phyloP scores from a whole-genome alignment of 169 alveolate species.

The Neospora caninum region DNA sequence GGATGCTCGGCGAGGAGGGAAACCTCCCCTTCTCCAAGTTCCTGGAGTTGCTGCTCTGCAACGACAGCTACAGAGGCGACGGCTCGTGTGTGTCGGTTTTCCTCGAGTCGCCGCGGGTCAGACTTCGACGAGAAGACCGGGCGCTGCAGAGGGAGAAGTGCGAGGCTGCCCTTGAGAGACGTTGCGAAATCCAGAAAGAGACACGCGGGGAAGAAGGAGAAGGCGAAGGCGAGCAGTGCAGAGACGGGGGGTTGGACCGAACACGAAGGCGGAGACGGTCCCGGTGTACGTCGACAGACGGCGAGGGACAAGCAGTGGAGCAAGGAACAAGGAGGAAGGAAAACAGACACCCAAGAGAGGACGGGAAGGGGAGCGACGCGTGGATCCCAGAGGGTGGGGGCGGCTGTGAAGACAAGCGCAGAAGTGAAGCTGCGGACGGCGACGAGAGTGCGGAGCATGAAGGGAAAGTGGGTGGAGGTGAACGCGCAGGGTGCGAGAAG shows the following conservation, averaged over 20 bases:
- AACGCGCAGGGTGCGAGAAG: no score
- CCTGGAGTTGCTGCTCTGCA: background rate
- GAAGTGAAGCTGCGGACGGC: no score
- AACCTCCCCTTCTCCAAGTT: conserved; percentile 12
- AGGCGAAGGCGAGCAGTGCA: background rate
- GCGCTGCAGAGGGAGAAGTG: background rate
- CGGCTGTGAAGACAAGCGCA: no score
- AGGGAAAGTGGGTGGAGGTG: no score
- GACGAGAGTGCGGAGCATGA: no score
- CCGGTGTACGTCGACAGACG: no score
- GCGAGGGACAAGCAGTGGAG: background rate
- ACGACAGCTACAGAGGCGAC: conserved; percentile 19
- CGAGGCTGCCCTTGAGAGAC: background rate
- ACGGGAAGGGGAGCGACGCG: background rate
- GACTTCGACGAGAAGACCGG: background rate
- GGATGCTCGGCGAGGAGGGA: background rate
- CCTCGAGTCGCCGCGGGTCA: background rate
- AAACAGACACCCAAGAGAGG: background rate
- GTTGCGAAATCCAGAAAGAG: background rate
- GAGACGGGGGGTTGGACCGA: background rate
- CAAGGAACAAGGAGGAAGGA: background rate
- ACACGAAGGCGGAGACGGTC: background rate
- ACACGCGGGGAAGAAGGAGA: background rate
- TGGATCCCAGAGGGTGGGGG: no score
- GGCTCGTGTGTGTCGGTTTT: background rate